These are phyloP conservation scores for Cyclocybe cylindracea DNA, from an alignment of 768 basidiomycete species.

Conservation along the genomic window DNA sequence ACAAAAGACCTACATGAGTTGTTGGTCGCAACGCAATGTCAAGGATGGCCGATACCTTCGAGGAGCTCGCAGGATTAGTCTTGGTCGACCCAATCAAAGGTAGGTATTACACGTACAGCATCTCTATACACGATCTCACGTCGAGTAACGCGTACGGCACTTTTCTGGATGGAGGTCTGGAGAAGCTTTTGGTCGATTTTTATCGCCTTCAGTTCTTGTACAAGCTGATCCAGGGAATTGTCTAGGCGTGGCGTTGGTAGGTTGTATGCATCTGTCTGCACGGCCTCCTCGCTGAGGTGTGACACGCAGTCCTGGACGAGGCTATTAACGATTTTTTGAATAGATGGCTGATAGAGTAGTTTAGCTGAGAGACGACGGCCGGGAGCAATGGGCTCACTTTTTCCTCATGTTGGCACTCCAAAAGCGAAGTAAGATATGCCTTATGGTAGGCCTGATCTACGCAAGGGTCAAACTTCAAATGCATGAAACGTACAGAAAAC, in stretches of 20 bases:
- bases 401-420: conserved; percentile 83
- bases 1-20: conserved; percentile 63
- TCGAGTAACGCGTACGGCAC: conserved; percentile 38
- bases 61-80: conserved; percentile 4
- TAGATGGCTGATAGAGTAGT: conserved; percentile 54
- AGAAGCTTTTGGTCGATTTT: conserved; percentile 46
- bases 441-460: conserved; percentile 59
- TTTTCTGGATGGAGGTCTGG: conserved; percentile 42
- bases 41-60: conserved; percentile 61
- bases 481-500: conserved; percentile 15
- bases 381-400: conserved; percentile 49
- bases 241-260: conserved; percentile 50
- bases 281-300: conserved; percentile 64
- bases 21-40: conserved; percentile 58
- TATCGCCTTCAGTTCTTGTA: conserved; percentile 47
- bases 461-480: conserved; percentile 1
- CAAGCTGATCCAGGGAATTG: conserved; percentile 47
- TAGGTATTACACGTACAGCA: conserved; percentile 39
- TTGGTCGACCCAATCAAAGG: conserved; percentile 1
- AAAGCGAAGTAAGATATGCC: conserved; percentile 59
- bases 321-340: conserved; percentile 67
- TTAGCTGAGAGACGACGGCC: conserved; percentile 1
- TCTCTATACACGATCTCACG: conserved; percentile 47
- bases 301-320: conserved; percentile 63
- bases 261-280: conserved; percentile 61